phyloP scores from a whole-genome alignment of 805 yeast species.

The Yamadazyma akitaensis region DNA sequence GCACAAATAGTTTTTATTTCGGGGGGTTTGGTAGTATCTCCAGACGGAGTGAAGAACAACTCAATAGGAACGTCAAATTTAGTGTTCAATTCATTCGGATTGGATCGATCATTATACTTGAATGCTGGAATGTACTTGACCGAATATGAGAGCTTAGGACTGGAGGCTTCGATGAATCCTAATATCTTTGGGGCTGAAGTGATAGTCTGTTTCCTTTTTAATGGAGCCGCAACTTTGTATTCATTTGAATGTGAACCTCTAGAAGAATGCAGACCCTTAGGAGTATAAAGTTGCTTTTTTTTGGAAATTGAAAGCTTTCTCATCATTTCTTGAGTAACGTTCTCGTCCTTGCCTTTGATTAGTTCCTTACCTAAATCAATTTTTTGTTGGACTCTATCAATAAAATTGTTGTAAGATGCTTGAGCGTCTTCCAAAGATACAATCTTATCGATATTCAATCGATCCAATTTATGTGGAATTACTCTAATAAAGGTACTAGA shows the following conservation, averaged over 20 bases:
- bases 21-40: slow-evolving; percentile 19
- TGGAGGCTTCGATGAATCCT: slow-evolving; percentile 29
- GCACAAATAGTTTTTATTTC: slow-evolving; percentile 25
- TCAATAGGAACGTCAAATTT: slow-evolving; percentile 28
- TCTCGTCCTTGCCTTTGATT: slow-evolving; percentile 2
- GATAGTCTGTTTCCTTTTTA: slow-evolving; percentile 27
- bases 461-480: slow-evolving; percentile 15
- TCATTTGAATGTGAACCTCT: neutral
- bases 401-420: slow-evolving; percentile 27
- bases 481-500: slow-evolving; percentile 26
- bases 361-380: slow-evolving; percentile 26
- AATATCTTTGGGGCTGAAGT: slow-evolving; percentile 27
- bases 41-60: slow-evolving; percentile 24
- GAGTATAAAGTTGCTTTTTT: slow-evolving; percentile 22
- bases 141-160: slow-evolving; percentile 29
- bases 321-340: slow-evolving; percentile 7
- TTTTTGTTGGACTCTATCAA: slow-evolving; percentile 25
- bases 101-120: slow-evolving; percentile 13
- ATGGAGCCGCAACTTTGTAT: slow-evolving; percentile 27
- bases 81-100: slow-evolving; percentile 2
- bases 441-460: slow-evolving; percentile 13
- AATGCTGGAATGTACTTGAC: slow-evolving; percentile 26
- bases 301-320: slow-evolving; percentile 16
- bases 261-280: neutral
- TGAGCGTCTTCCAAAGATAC: slow-evolving; percentile 28